These are phyloP conservation scores for Psidium guajava DNA, from an alignment of 345 rosid genomes.

Conservation along the genomic window DNA sequence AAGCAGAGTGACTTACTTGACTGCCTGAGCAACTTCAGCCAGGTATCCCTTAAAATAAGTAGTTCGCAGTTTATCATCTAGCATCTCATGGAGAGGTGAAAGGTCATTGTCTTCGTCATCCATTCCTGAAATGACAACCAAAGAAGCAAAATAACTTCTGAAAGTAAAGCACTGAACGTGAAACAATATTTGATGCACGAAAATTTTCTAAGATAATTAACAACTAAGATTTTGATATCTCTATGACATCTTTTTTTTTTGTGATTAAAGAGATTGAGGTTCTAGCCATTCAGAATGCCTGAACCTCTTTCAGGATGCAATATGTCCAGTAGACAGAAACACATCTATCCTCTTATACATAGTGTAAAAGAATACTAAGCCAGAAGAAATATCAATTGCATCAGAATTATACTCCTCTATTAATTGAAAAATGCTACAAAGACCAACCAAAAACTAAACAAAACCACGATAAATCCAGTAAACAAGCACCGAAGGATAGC, in stretches of 20 bases:
- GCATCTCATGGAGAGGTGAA: conserved; percentile 58
- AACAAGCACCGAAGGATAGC: background rate
- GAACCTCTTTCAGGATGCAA: background rate
- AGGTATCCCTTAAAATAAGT: conserved; percentile 61
- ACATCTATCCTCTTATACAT: background rate
- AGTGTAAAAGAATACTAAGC: background rate
- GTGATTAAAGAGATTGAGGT: background rate
- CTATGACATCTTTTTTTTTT: background rate
- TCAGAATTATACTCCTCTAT: background rate
- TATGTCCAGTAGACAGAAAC: background rate
- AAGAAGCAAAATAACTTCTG: background rate
- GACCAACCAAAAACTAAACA: background rate
- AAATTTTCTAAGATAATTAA: background rate
- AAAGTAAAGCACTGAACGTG: background rate
- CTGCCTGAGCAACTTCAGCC: conserved; percentile 53
- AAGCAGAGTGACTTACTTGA: conserved; percentile 38
- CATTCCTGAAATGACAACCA: conserved; percentile 45
- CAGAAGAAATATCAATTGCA: background rate
- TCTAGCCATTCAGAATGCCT: background rate
- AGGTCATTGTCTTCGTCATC: conserved; percentile 68
- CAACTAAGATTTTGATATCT: background rate
- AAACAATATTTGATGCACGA: background rate
- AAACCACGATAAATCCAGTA: background rate
- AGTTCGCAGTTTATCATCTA: conserved; percentile 77
- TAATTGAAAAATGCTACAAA: background rate